These are phyloP conservation scores for Monosporozyma yasuniensis DNA, from an alignment of 805 yeast species.

Conservation along the genomic window DNA sequence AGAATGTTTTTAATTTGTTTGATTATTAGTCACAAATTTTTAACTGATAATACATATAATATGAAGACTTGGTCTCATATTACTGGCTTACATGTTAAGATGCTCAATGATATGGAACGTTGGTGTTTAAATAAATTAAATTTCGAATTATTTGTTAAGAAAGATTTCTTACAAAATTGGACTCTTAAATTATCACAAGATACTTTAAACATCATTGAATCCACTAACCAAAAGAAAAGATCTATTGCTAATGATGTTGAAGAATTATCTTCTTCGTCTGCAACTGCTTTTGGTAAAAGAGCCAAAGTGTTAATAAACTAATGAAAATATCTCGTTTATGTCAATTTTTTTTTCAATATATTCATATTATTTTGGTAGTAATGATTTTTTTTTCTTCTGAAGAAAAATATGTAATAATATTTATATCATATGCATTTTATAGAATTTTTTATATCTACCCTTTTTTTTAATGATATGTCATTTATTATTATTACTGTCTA, in stretches of 20 bases:
- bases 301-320: neutral
- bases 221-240: neutral
- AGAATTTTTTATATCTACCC: neutral
- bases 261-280: neutral
- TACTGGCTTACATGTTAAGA: conserved; percentile 15
- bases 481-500: neutral
- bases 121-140: conserved; percentile 20
- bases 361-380: neutral
- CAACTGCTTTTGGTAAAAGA: neutral
- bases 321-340: neutral
- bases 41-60: conserved; percentile 22
- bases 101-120: conserved; percentile 19
- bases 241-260: neutral
- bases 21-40: conserved; percentile 21
- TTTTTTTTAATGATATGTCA: neutral
- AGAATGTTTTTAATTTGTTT: conserved; percentile 19
- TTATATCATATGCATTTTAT: neutral
- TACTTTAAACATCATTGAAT: neutral
- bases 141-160: conserved; percentile 9
- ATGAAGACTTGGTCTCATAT: conserved; percentile 22
- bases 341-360: neutral
- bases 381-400: neutral
- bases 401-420: neutral
- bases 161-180: conserved; percentile 3
- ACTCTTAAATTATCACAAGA: neutral